These are phyloP conservation scores for Anthostomella pinea DNA, from an alignment of 2,329 filamentous ascomycete species.

Conservation along the genomic window DNA sequence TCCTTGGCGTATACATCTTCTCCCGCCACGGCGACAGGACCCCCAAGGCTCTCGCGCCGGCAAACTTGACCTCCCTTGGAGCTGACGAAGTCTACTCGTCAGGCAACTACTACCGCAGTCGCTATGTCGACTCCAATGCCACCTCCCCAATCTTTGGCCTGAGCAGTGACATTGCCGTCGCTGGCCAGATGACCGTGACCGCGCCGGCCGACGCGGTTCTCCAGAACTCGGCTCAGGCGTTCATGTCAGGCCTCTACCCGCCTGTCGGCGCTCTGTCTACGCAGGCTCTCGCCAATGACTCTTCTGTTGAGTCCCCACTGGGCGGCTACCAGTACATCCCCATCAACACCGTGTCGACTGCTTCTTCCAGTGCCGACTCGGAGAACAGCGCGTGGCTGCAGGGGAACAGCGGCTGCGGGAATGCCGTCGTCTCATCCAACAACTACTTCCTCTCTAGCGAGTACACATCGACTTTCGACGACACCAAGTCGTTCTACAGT, in stretches of 20 bases:
- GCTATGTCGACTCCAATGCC: constrained; percentile 66
- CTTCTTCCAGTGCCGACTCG: constrained; percentile 51
- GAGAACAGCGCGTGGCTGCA: constrained; percentile 59
- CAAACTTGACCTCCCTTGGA: constrained; percentile 74
- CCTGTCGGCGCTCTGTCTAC: constrained; percentile 57
- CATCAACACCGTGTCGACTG: constrained; percentile 58
- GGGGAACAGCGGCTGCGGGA: constrained; percentile 55
- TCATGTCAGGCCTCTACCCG: constrained; percentile 84
- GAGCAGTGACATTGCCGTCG: constrained; percentile 61
- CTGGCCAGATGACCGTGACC: constrained; percentile 68
- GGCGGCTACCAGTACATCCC: constrained; percentile 83
- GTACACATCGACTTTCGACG: constrained; percentile 42
- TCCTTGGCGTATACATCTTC: constrained; percentile 83
- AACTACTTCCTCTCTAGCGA: constrained; percentile 49
- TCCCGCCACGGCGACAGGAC: constrained; percentile 88
- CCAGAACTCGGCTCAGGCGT: constrained; percentile 74
- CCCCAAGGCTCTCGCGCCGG: constrained; percentile 68
- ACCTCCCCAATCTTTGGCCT: constrained; percentile 63
- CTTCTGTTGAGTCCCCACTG: constrained; percentile 63
- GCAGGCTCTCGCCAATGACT: constrained; percentile 70
- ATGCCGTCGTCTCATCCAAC: constrained; percentile 53
- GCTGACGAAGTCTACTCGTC: constrained; percentile 71
- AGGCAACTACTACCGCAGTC: constrained; percentile 71
- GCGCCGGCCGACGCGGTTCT: constrained; percentile 75
- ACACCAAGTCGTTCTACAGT: constrained; percentile 60